Conservation (phyloP, 805 yeast species). For the Candida sithepensis region DNA sequence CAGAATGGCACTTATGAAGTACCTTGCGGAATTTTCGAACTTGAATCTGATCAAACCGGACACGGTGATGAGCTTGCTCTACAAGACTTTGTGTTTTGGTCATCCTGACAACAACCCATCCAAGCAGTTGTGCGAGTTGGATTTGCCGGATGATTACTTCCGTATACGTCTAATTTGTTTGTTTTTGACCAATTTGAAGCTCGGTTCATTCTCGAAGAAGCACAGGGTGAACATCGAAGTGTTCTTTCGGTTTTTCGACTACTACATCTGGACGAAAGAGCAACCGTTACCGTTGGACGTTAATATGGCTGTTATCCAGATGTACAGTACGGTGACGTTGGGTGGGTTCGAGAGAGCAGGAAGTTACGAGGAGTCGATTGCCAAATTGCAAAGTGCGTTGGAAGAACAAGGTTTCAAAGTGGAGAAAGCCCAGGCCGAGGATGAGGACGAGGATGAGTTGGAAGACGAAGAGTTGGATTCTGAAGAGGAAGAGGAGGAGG, state of each 20-base stretch:
- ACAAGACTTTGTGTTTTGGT: constrained; percentile 59
- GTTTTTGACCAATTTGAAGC: constrained; percentile 33
- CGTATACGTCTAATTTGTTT: constrained; percentile 55
- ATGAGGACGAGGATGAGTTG: constrained; percentile 7
- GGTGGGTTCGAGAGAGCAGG: constrained; percentile 33
- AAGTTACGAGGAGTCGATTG: constrained; percentile 41
- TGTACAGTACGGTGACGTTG: constrained; percentile 33
- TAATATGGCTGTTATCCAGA: constrained; percentile 45
- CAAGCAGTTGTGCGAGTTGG: constrained; percentile 43
- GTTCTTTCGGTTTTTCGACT: constrained; percentile 64
- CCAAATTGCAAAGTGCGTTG: constrained; percentile 33
- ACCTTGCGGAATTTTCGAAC: constrained; percentile 56
- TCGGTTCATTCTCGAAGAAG: constrained; percentile 7
- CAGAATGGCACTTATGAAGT: constrained; percentile 58
- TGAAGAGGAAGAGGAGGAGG: constrained; percentile 18
- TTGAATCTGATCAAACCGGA: constrained; percentile 41
- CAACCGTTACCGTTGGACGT: constrained; percentile 63
- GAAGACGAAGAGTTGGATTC: constrained; percentile 16
- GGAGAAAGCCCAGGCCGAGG: constrained; percentile 13
- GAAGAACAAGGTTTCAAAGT: constrained; percentile 10
- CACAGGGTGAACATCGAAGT: constrained; percentile 28
- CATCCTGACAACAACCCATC: constrained; percentile 58
- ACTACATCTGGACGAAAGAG: constrained; percentile 59
- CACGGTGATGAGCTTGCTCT: constrained; percentile 49
- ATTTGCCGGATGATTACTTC: constrained; percentile 66